These are phyloP conservation scores for Pelagomonas calceolata DNA, from an alignment of 108 stramenopile species.

Conservation along the genomic window DNA sequence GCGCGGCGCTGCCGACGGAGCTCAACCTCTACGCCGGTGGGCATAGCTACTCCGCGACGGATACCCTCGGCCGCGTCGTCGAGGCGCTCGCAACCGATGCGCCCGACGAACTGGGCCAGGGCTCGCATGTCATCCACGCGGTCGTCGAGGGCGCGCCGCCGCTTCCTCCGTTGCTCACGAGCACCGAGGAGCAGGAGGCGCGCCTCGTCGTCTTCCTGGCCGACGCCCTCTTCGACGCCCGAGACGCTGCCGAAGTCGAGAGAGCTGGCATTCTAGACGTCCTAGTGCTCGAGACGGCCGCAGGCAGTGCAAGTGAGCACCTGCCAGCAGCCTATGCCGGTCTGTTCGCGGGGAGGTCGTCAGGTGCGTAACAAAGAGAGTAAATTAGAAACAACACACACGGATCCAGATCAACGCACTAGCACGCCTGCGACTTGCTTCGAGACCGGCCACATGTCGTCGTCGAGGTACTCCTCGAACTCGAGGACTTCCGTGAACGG, in stretches of 20 bases:
- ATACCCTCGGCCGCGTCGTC: background rate
- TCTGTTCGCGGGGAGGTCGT: conserved; percentile 17
- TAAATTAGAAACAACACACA: too few relatives aligned
- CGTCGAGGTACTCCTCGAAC: too few relatives aligned
- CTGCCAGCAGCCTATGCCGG: conserved; percentile 30
- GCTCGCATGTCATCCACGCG: conserved; percentile 29
- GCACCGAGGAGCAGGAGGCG: background rate
- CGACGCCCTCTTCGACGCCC: background rate
- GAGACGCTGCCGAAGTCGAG: background rate
- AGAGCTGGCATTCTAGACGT: conserved; percentile 20
- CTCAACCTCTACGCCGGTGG: background rate
- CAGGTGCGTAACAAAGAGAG: too few relatives aligned
- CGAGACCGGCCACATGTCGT: too few relatives aligned
- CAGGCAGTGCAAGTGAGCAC: conserved; percentile 26
- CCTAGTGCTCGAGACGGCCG: conserved; percentile 13
- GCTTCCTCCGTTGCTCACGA: too few relatives aligned
- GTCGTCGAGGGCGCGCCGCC: background rate
- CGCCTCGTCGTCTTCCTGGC: background rate
- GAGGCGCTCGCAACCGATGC: conserved; percentile 8
- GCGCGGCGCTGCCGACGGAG: too few relatives aligned
- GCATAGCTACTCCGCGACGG: background rate
- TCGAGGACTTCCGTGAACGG: too few relatives aligned
- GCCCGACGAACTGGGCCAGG: conserved; percentile 11
- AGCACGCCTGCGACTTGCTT: too few relatives aligned
- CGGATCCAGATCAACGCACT: too few relatives aligned